Evolutionary conservation across 116 monocot species (phyloP), one percentile per base, ranked within the genome.

Genomic region (Cymodocea nodosa): DNA sequence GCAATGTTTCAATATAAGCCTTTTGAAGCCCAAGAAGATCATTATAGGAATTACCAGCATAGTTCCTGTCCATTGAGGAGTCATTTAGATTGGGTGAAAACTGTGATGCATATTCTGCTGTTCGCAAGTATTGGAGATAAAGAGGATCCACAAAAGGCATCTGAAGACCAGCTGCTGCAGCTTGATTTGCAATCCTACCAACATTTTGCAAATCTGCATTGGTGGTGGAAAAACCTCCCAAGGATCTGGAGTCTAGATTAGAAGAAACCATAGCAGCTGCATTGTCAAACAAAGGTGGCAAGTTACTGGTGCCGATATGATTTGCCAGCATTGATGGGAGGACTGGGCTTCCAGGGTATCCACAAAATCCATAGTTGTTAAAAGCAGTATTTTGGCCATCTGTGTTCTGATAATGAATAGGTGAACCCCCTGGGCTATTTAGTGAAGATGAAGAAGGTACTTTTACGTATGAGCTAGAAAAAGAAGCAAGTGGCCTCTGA

Each of bases 21-120:
- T 86, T 85, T 19, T 72, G 72, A 56, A 72, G 44, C 0, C 62
- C 93, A 64, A 82, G 74, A 44, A 84, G 75, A 78, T 87, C 92
- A 64, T 44, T 10, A 73, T 82, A 84, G 15, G 87, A 77, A 57
- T 70, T 84, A 4, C 68, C 71, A 56, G 71, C 25, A 49, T 64
- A 76, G 66, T 63, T 64, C 19, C 81, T 74, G 8, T 82, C 81
- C 16, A 71, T 49, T 1, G 80, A 68, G 63, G 81, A 72, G 76
- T 83, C 83, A 71, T 67, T 67, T 49, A 63, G 75, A 59, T 56
- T 81, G 35, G 71, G 67, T 51, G 76, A 65, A 65, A 73, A 62
- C 61, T 85, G 77, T n/a, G 78, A 68, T 51, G 80, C 78, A 70
- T 76, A 81, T 22, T 83, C 83, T 14, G 83, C 72, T 51, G 75